Base-by-base conservation (phyloP, 2,329 filamentous ascomycete species). In the Fusarium nematophilum region DNA sequence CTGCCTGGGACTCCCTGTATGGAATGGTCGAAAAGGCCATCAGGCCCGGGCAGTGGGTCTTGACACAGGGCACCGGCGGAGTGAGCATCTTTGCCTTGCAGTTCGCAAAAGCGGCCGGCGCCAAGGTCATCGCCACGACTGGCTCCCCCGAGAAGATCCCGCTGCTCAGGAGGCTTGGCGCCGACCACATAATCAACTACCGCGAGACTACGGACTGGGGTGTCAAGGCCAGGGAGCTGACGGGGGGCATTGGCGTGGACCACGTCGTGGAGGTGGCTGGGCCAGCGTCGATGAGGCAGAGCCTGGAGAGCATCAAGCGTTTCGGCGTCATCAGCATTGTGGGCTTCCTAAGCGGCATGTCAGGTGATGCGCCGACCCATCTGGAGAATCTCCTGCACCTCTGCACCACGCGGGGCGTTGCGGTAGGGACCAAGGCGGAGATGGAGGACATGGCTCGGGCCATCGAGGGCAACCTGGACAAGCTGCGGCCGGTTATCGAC, bases 1-100 rank as follows among this genome's bases (percentile, higher is more conserved):
- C 83, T 1, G 81, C 82, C 2, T 86, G 83, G 84, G 86, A 86
- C 61, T 81, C 81, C 6, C 70, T 86, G 4, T 86, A 82, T 44
- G 83, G 84, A 0, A 37, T 80, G 62, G 18, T 17, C 10, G 53
- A 44, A 2, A 76, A n/a, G 74, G 49, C 60, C 2, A 34, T 76
- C 15, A 60, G 46, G 4, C 65, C 74, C 1, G 76, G 76, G 1
- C 66, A 78, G 7, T 70, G 67, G 53, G 75, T 80, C 0, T 66
- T 81, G 7, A 76, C 74, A 0, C 76, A 78, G 48, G 78, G 78
- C 7, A 79, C 77, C 1, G 77, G 79, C 2, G 78, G 78, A 3
- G 78, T 81, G 3, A 73, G 69, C 33, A 68, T 78, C 15, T 76
- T 78, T 27, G 72, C 75, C 2, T 73, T 78, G 1, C 76, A 78